phyloP scores from a whole-genome alignment of 495 filamentous ascomycete genomes.

The Aspergillus nanangensis region DNA sequence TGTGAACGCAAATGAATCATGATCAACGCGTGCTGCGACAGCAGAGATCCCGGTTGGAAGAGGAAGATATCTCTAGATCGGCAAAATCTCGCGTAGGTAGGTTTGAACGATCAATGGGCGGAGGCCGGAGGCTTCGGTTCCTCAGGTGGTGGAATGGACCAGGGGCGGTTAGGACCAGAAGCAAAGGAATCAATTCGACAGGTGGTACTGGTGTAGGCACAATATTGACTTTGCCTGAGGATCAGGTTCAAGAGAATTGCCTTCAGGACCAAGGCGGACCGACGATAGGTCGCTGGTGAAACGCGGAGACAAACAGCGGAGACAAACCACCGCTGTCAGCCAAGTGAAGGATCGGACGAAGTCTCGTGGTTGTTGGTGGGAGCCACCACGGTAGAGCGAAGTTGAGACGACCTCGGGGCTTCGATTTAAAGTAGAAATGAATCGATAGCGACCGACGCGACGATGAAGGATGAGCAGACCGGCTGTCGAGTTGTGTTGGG shows the following conservation, averaged over 20 bases:
- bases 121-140: constrained; percentile 4
- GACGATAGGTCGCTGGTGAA: constrained; percentile 9
- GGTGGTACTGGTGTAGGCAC: constrained; percentile 9
- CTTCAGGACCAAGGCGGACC: no score
- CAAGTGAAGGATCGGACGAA: no score
- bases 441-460: background rate
- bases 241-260: no score
- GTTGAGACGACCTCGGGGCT: background rate
- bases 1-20: constrained; percentile 16
- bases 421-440: background rate
- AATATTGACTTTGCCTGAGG: background rate
- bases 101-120: no score
- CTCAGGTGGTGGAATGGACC: background rate
- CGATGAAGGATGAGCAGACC: no score
- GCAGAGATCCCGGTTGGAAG: no score
- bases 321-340: constrained; percentile 15
- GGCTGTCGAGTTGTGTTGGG: no score
- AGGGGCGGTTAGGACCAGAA: constrained; percentile 3
- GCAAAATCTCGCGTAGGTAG: no score
- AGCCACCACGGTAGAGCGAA: constrained; percentile 1
- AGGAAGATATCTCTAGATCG: no score
- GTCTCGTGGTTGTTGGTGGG: no score
- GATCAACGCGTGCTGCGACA: constrained; percentile 12
- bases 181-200: constrained; percentile 16
- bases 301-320: constrained; percentile 22